Conservation (phyloP, 129 eudicot genomes). For the Saposhnikovia divaricata region DNA sequence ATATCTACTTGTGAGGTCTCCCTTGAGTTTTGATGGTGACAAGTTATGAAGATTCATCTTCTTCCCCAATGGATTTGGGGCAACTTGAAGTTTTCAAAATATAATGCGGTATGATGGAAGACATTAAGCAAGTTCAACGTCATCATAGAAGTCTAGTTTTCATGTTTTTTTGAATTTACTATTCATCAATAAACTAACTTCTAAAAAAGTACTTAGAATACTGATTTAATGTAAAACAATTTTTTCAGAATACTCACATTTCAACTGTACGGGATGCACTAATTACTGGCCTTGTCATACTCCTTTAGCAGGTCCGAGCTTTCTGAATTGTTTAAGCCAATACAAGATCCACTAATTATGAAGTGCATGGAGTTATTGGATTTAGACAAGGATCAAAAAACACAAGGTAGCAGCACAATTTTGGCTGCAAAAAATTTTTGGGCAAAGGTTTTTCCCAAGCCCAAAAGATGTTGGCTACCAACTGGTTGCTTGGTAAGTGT, state of each 20-base stretch:
- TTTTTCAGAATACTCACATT: not conserved
- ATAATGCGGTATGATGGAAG: not conserved
- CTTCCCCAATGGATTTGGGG: not conserved
- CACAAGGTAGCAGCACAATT: conserved; percentile 29
- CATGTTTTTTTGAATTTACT: not conserved
- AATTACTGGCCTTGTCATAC: not conserved
- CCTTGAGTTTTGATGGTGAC: not conserved
- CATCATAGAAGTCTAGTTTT: not conserved
- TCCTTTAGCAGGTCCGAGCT: conserved; percentile 44
- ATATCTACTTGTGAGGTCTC: not conserved
- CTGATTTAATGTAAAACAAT: not conserved
- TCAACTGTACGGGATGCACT: not conserved
- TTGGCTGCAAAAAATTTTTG: conserved; percentile 39
- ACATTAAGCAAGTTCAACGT: not conserved
- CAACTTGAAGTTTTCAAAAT: not conserved
- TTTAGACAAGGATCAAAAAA: conserved; percentile 43
- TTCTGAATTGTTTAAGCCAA: conserved; percentile 66
- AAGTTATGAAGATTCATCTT: not conserved
- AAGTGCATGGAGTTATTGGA: conserved; percentile 63
- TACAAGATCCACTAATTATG: conserved; percentile 66
- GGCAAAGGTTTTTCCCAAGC: conserved; percentile 75
- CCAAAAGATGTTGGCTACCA: conserved; percentile 90
- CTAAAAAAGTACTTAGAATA: not conserved
- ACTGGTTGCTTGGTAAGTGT: conserved; percentile 79
- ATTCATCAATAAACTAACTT: not conserved